Evolutionary conservation across 805 yeast species (phyloP).

Genomic region (Sugiyamaella smithiae): DNA sequence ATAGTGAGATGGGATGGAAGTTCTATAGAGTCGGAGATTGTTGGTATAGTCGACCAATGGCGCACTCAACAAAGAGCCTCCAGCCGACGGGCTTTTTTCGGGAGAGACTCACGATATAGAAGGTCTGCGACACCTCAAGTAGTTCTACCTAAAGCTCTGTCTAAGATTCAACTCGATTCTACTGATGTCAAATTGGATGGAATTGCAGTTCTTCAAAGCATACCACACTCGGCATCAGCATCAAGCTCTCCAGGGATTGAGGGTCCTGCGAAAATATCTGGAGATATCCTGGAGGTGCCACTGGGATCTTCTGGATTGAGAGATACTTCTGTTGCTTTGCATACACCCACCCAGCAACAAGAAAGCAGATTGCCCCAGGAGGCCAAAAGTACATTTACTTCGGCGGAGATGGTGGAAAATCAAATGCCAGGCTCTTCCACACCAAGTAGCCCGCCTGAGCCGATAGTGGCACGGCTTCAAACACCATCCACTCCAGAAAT

Average conservation of each 20-base stretch:
- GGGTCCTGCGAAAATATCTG: neutral
- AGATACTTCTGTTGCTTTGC: neutral
- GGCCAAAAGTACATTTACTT: too few relatives aligned
- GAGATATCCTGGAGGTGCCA: neutral
- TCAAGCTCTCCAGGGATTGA: neutral
- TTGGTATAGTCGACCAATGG: conserved; percentile 18
- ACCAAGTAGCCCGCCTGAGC: too few relatives aligned
- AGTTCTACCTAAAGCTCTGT: neutral
- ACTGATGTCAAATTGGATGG: neutral
- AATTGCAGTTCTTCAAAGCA: neutral
- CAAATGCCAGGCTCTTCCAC: too few relatives aligned
- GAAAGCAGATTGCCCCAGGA: too few relatives aligned
- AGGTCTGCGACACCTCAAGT: neutral
- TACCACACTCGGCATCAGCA: neutral
- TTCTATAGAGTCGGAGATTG: conserved; percentile 15
- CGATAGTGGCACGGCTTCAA: too few relatives aligned
- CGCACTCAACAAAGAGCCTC: neutral
- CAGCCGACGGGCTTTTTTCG: neutral
- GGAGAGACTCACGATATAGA: neutral
- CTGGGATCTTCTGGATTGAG: neutral
- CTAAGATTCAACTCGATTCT: neutral
- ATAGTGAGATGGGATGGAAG: conserved; percentile 16
- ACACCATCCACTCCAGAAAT: too few relatives aligned
- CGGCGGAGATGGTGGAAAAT: too few relatives aligned
- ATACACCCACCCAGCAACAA: too few relatives aligned